Conservation (phyloP, 2,329 filamentous ascomycete genomes). For the Ophiostoma australiae region DNA sequence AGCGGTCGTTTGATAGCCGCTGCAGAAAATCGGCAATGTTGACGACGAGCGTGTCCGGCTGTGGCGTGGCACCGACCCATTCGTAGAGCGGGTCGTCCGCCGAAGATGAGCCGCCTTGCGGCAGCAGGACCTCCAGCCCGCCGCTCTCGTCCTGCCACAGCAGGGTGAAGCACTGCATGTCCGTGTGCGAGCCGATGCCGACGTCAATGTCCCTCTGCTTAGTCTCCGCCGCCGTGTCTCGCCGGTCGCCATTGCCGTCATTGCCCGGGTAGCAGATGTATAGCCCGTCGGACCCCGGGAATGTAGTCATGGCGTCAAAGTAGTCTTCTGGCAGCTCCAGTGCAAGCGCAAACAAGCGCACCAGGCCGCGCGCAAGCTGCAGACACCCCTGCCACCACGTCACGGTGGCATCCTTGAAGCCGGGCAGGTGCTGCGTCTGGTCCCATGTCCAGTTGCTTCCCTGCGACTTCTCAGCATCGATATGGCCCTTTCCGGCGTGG, state of each 20-base stretch:
- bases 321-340: slow-evolving; percentile 31
- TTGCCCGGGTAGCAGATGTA: slow-evolving; percentile 30
- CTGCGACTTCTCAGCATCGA: slow-evolving; percentile 14
- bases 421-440: slow-evolving; percentile 27
- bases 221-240: neutral
- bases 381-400: slow-evolving; percentile 30
- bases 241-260: neutral
- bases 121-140: slow-evolving; percentile 27
- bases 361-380: slow-evolving; percentile 27
- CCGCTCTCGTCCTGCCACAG: slow-evolving; percentile 27
- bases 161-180: slow-evolving; percentile 38
- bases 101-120: neutral
- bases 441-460: slow-evolving; percentile 31
- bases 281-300: slow-evolving; percentile 34
- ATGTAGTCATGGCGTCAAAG: slow-evolving; percentile 39
- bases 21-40: slow-evolving; percentile 30
- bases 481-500: slow-evolving; percentile 12
- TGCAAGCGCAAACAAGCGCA: slow-evolving; percentile 29
- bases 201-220: slow-evolving; percentile 32
- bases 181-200: slow-evolving; percentile 44
- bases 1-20: slow-evolving; percentile 28
- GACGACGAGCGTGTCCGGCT: slow-evolving; percentile 27
- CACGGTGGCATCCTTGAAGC: slow-evolving; percentile 29
- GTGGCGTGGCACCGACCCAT: slow-evolving; percentile 24
- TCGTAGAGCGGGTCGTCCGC: slow-evolving; percentile 15